A percentile compares a stretch with the other conserved stretches of the same genome.
Conservation (phyloP, 345 rosid species). For the Melaleuca quinquenervia region DNA sequence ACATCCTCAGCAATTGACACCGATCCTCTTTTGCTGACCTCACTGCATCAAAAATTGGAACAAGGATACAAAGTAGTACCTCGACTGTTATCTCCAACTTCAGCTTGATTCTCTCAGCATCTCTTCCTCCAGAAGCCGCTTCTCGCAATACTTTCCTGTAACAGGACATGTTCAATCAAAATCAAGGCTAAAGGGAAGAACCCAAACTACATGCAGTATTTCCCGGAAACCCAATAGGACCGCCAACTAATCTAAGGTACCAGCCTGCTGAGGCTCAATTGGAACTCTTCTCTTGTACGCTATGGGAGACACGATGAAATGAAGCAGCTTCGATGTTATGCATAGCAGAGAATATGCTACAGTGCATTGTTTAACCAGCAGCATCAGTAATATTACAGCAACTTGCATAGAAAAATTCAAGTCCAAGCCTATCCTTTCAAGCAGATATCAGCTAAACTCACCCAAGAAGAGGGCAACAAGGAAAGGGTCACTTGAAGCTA, state of each 20-base stretch:
- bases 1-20: neutral
- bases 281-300: neutral
- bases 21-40: neutral
- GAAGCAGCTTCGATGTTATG: neutral
- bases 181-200: neutral
- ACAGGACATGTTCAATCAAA: neutral
- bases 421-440: neutral
- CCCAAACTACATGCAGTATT: neutral
- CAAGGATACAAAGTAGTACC: constrained; percentile 23
- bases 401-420: neutral
- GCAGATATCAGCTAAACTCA: neutral
- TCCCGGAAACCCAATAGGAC: neutral
- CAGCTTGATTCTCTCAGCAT: constrained; percentile 69
- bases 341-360: neutral
- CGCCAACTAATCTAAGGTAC: neutral
- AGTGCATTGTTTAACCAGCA: neutral
- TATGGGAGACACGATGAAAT: neutral
- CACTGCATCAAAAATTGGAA: neutral
- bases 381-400: neutral
- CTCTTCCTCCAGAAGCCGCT: constrained; percentile 71
- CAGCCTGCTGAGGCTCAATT: neutral
- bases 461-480: neutral
- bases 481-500: neutral
- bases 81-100: constrained; percentile 82
- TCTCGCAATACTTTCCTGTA: constrained; percentile 79